Evolutionary conservation across 1,139 yeast species (phyloP).

Genomic region (Ogataea hybrid): DNA sequence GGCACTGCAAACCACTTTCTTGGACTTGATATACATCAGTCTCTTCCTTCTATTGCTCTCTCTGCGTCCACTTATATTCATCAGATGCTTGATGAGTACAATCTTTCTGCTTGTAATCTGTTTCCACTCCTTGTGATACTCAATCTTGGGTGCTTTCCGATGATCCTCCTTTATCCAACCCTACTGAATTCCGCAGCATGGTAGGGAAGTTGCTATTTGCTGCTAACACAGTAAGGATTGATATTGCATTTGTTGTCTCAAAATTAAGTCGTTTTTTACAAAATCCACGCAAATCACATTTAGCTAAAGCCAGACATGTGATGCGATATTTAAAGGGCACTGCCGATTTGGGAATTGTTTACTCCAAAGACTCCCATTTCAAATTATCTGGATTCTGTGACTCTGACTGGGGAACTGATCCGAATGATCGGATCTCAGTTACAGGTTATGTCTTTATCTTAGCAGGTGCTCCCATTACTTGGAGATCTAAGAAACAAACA

Average conservation of each 20-base stretch:
- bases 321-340: constrained; percentile 7
- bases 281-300: constrained; percentile 6
- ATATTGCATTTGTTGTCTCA: constrained; percentile 15
- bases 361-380: neutral
- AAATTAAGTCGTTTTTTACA: constrained; percentile 9
- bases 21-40: constrained; percentile 3
- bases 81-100: neutral
- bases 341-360: neutral
- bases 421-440: constrained; percentile 3
- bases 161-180: neutral
- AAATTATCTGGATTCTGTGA: constrained; percentile 6
- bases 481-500: constrained; percentile 5
- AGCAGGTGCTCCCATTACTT: constrained; percentile 3
- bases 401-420: constrained; percentile 6
- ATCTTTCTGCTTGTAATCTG: neutral
- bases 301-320: constrained; percentile 3
- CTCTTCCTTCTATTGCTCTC: neutral
- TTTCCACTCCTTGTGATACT: neutral
- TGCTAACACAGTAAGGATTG: constrained; percentile 19
- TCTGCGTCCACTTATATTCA: neutral
- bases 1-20: constrained; percentile 4
- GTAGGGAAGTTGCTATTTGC: constrained; percentile 20
- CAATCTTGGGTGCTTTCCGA: neutral
- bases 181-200: constrained; percentile 11
- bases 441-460: constrained; percentile 6